Evolutionary conservation across 106 monocot species (phyloP).

Genomic region (Dactylorhiza incarnata): DNA sequence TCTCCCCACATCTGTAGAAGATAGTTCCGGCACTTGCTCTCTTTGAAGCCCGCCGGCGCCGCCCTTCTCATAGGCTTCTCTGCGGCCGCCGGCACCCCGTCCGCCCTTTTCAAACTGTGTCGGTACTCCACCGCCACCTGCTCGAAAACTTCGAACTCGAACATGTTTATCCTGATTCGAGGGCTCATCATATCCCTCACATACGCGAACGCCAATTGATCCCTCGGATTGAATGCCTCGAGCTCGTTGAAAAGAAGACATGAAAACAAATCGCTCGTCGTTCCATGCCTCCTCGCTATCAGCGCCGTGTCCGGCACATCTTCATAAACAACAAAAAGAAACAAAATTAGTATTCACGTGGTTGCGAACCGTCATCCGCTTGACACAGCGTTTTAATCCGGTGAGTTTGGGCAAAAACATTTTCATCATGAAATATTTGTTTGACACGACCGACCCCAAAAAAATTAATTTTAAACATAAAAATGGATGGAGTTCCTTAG

Average conservation of each 20-base stretch:
- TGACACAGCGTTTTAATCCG: no score
- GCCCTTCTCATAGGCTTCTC: constrained; percentile 17
- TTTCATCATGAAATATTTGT: background rate
- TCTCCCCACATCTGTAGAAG: constrained; percentile 79
- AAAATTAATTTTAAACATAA: no score
- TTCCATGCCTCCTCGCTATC: constrained; percentile 54
- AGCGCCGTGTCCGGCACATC: constrained; percentile 94
- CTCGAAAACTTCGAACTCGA: constrained; percentile 71
- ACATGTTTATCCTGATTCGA: constrained; percentile 62
- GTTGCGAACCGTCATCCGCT: no score
- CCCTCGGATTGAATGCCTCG: constrained; percentile 88
- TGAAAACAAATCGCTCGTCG: constrained; percentile 56
- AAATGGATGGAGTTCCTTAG: no score
- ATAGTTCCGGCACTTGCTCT: constrained; percentile 58
- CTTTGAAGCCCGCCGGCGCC: constrained; percentile 27
- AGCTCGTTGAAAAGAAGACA: constrained; percentile 94
- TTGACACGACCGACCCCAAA: no score
- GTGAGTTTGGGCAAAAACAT: background rate
- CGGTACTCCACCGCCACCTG: constrained; percentile 69
- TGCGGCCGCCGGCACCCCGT: background rate
- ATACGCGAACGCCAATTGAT: constrained; percentile 85
- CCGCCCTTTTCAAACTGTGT: constrained; percentile 50
- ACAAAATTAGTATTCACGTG: background rate
- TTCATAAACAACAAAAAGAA: constrained; percentile 10
- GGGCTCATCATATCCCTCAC: constrained; percentile 79